These are phyloP conservation scores for Neonectria ditissima DNA, from an alignment of 2,329 filamentous ascomycete genomes.

Conservation along the genomic window DNA sequence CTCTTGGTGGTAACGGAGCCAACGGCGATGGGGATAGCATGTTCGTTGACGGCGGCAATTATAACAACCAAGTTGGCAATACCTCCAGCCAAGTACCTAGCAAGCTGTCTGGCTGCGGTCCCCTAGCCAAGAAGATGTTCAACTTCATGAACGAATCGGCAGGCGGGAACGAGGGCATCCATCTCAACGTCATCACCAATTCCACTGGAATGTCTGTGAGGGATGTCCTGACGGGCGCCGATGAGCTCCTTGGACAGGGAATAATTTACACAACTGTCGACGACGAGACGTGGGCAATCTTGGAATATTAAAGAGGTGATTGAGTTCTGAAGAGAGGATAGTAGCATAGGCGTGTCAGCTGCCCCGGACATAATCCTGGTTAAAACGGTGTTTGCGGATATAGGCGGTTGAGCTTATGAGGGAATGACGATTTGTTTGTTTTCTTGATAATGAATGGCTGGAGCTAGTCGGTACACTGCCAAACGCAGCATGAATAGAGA, in stretches of 20 bases:
- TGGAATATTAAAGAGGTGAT: slow-evolving; percentile 68
- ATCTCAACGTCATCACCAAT: slow-evolving; percentile 81
- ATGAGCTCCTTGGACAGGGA: slow-evolving; percentile 80
- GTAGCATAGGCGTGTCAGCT: slow-evolving; percentile 5
- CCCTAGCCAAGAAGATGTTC: slow-evolving; percentile 76
- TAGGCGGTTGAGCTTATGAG: slow-evolving; percentile 39
- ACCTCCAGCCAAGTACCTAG: slow-evolving; percentile 53
- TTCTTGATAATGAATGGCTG: slow-evolving; percentile 44
- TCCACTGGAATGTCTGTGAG: slow-evolving; percentile 72
- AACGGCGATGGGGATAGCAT: slow-evolving; percentile 61
- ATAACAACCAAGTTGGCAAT: slow-evolving; percentile 51
- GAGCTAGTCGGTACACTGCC: slow-evolving; percentile 35
- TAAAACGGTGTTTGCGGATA: slow-evolving; percentile 45
- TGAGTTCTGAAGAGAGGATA: slow-evolving; percentile 1
- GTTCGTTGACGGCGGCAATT: slow-evolving; percentile 66
- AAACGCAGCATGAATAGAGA: slow-evolving; percentile 29
- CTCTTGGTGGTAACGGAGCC: slow-evolving; percentile 58
- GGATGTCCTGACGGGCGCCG: slow-evolving; percentile 81
- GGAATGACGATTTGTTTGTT: slow-evolving; percentile 41
- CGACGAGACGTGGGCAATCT: slow-evolving; percentile 89
- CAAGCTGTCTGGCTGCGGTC: slow-evolving; percentile 63
- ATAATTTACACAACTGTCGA: slow-evolving; percentile 92
- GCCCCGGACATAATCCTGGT: slow-evolving; percentile 33
- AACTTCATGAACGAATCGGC: slow-evolving; percentile 73
- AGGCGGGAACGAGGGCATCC: slow-evolving; percentile 84